Base-by-base conservation (phyloP, 1,284 basidiomycete species). In the Puccinia polysora region DNA sequence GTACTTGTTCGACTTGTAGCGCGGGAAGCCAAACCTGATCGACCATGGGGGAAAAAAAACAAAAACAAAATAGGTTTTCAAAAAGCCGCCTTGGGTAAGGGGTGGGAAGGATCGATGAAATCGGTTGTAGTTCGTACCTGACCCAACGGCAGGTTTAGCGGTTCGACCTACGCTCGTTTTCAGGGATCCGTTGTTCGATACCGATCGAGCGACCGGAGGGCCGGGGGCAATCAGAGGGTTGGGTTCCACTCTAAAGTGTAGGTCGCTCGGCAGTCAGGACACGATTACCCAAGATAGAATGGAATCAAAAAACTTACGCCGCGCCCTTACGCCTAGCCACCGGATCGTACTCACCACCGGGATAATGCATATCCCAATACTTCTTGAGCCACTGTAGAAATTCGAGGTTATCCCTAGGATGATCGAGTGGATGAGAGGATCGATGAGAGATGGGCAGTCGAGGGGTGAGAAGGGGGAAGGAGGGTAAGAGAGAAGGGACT, bases 371-470 rank as follows among this genome's bases (percentile, higher is more conserved):
- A 78, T 97, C 93, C 95, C 96, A 98, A 81, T 88, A 97, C 67
- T 89, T 89, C 80, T 94, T 94, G 78, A 92, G 85, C 95, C 95
- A 98, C 81, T 99, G 95, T 71, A 95, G 80, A 82, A 98, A 98
- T 80, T 99, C 96, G 76, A 99, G 88, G 81, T 99, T 99, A 82
- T 98, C 96, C 8, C 7, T 20, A 55, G 52, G n/a, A 28, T 67
- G 38, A 32, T 25, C 43, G n/a, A n/a, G n/a, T n/a, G n/a, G n/a
- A n/a, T n/a, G n/a, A n/a, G n/a, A n/a, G n/a, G n/a, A n/a, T n/a
- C n/a, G n/a, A n/a, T n/a, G n/a, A n/a, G n/a, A n/a, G n/a, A n/a
- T n/a, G n/a, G n/a, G n/a, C n/a, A n/a, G n/a, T n/a, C n/a, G n/a
- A n/a, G n/a, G n/a, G n/a, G n/a, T n/a, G n/a, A n/a, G n/a, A n/a